phyloP scores from a whole-genome alignment of 345 rosid species.

The Syzygium aqueum region DNA sequence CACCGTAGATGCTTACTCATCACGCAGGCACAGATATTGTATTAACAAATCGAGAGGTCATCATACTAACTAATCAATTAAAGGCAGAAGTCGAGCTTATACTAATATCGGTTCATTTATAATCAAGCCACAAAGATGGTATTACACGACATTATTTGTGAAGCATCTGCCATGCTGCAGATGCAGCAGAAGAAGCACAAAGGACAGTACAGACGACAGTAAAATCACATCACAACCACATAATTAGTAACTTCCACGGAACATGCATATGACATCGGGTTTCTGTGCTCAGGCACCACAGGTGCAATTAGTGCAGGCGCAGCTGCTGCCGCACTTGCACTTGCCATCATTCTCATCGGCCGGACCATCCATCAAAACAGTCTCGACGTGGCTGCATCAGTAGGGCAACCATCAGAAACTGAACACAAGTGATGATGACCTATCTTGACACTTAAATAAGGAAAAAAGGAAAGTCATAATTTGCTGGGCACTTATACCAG shows the following conservation, averaged over 20 bases:
- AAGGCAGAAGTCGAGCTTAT: not conserved
- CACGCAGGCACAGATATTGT: not conserved
- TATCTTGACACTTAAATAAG: not conserved
- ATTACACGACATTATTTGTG: not conserved
- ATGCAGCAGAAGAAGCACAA: not conserved
- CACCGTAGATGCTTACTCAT: not conserved
- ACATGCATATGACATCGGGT: not conserved
- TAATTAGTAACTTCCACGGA: not conserved
- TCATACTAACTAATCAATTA: not conserved
- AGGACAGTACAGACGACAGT: not conserved
- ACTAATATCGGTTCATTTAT: not conserved
- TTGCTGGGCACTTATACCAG: not conserved
- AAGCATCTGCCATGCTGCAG: not conserved
- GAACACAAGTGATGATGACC: not conserved
- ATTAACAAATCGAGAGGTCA: not conserved
- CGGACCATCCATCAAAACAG: slow-evolving; percentile 32
- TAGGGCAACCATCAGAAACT: not conserved
- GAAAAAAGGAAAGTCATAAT: not conserved
- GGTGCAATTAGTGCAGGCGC: slow-evolving; percentile 66
- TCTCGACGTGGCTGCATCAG: slow-evolving; percentile 31
- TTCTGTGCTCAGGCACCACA: slow-evolving; percentile 31
- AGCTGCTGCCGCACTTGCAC: slow-evolving; percentile 79
- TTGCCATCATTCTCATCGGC: slow-evolving; percentile 47
- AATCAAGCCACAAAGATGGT: not conserved
- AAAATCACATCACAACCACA: slow-evolving; percentile 4